These are phyloP conservation scores for Podospora didyma DNA, from an alignment of 495 filamentous ascomycete species.

Conservation along the genomic window DNA sequence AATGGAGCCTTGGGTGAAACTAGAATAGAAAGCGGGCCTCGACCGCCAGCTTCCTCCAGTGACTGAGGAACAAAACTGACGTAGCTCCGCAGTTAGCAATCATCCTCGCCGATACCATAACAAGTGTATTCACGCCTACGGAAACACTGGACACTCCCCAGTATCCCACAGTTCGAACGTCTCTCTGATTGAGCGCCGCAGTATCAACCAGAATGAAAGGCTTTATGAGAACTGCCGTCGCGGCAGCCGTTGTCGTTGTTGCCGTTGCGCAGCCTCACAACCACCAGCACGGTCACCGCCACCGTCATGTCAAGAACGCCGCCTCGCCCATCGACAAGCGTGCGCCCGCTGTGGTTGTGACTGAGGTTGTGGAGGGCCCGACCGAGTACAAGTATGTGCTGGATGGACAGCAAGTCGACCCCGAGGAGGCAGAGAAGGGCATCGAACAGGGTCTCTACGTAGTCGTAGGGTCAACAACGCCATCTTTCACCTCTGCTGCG, in stretches of 20 bases:
- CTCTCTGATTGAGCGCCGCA: background rate
- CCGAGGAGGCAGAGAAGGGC: slow-evolving; percentile 57
- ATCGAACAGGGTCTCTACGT: slow-evolving; percentile 53
- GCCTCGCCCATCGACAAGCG: slow-evolving; percentile 39
- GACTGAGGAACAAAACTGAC: background rate
- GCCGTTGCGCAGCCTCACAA: slow-evolving; percentile 46
- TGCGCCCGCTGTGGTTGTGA: slow-evolving; percentile 32
- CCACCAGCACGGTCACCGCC: slow-evolving; percentile 38
- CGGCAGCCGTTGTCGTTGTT: slow-evolving; percentile 40
- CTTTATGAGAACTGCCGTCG: slow-evolving; percentile 41
- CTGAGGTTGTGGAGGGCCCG: slow-evolving; percentile 39
- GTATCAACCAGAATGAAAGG: slow-evolving; percentile 39
- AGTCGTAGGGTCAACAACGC: slow-evolving; percentile 44
- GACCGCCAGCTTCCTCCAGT: background rate
- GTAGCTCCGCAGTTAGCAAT: background rate
- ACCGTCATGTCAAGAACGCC: slow-evolving; percentile 30
- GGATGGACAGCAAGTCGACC: slow-evolving; percentile 49
- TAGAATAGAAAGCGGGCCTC: background rate
- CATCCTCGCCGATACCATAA: background rate
- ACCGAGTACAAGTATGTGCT: slow-evolving; percentile 58
- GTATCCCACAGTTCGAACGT: background rate
- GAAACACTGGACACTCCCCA: background rate
- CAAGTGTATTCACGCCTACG: background rate
- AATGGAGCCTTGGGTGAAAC: background rate
- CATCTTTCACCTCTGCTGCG: slow-evolving; percentile 39